A percentile compares a stretch with the other conserved stretches of the same genome.
phyloP scores from a whole-genome alignment of 768 basidiomycete genomes.

The Suillus fuscotomentosus region DNA sequence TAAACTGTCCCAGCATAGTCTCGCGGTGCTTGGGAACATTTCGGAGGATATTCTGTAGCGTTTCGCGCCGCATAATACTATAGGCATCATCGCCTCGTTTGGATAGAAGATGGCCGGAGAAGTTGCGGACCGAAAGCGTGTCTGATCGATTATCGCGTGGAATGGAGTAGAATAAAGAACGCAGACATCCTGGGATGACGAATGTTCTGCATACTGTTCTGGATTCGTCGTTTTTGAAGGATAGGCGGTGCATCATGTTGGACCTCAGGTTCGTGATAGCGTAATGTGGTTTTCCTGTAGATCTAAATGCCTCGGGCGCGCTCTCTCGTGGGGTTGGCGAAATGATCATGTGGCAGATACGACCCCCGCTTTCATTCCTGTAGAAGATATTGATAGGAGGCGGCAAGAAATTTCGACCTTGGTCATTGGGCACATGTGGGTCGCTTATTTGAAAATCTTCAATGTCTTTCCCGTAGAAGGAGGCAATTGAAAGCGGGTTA shows the following conservation, averaged over 20 bases:
- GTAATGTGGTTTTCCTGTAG: constrained; percentile 28
- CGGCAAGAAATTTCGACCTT: constrained; percentile 22
- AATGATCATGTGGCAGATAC: constrained; percentile 28
- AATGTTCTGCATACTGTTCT: constrained; percentile 25
- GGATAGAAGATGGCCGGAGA: constrained; percentile 37
- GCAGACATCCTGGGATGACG: constrained; percentile 31
- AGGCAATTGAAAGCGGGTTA: constrained; percentile 26
- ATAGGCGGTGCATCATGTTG: constrained; percentile 24
- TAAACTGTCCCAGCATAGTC: constrained; percentile 26
- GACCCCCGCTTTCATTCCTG: constrained; percentile 27
- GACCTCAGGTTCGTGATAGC: constrained; percentile 25
- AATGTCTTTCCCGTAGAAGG: constrained; percentile 30
- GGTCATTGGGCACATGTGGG: constrained; percentile 22
- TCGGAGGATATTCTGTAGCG: constrained; percentile 23
- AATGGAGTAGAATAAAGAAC: constrained; percentile 31
- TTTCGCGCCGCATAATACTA: constrained; percentile 14
- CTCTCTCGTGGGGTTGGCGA: constrained; percentile 23
- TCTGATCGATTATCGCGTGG: constrained; percentile 24
- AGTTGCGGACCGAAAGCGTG: constrained; percentile 25
- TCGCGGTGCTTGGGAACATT: constrained; percentile 15
- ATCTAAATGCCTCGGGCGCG: constrained; percentile 14
- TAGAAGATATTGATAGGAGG: constrained; percentile 34
- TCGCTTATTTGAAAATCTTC: constrained; percentile 35
- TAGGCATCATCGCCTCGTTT: constrained; percentile 30
- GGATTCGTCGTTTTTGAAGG: constrained; percentile 25